phyloP scores from a whole-genome alignment of 1,139 yeast genomes.

The Nakaseomyces delphensis region DNA sequence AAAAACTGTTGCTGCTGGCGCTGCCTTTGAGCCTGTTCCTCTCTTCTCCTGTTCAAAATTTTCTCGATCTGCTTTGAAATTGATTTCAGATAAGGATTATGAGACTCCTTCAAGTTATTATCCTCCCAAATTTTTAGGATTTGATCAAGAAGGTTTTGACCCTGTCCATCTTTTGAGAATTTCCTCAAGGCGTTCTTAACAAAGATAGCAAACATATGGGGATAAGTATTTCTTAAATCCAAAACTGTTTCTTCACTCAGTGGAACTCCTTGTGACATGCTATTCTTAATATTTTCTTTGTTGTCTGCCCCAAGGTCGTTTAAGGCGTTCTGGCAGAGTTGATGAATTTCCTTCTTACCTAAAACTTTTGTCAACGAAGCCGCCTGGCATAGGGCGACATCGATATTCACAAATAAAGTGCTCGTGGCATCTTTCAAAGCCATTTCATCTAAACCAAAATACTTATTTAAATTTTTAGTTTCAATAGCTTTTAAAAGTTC shows the following conservation, averaged over 20 bases:
- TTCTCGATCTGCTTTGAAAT: constrained; percentile 12
- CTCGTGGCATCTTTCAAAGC: constrained; percentile 7
- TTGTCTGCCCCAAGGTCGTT: not conserved
- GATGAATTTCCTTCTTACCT: not conserved
- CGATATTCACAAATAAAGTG: constrained; percentile 1
- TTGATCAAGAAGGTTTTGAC: constrained; percentile 15
- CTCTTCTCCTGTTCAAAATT: constrained; percentile 7
- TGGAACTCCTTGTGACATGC: constrained; percentile 10
- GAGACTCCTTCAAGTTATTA: constrained; percentile 16
- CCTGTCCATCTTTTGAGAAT: constrained; percentile 10
- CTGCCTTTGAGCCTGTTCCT: constrained; percentile 15
- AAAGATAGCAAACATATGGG: constrained; percentile 22
- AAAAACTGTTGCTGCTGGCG: constrained; percentile 34
- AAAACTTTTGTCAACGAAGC: not conserved
- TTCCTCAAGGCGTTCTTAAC: constrained; percentile 15
- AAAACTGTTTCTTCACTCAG: constrained; percentile 18
- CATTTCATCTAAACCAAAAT: not conserved
- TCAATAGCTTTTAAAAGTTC: constrained; percentile 11
- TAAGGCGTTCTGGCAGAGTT: not conserved
- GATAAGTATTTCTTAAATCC: constrained; percentile 24
- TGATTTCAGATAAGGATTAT: constrained; percentile 14
- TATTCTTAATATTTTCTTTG: not conserved
- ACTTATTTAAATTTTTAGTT: not conserved
- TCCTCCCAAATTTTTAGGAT: constrained; percentile 20
- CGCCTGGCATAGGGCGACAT: not conserved